Evolutionary conservation across 352 stramenopile genomes (phyloP), one percentile per base, ranked within the genome.

Genomic region (Globisporangium camurandrum): DNA sequence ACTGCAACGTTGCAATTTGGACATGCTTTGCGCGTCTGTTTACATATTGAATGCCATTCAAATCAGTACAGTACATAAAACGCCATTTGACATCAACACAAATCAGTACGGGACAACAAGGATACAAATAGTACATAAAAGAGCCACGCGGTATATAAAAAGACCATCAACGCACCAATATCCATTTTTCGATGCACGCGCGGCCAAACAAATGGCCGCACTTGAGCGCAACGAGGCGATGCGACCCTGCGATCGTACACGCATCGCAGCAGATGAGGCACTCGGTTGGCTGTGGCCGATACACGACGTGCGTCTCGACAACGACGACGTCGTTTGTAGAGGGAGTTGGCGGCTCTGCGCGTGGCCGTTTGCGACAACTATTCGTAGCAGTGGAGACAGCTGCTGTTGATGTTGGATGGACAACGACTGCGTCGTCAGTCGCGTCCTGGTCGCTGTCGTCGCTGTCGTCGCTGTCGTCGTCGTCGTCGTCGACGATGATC

Each of bases 171-270:
- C 56, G 31, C 37, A 65, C 58, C 38, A 28, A 48, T 31, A 87
- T 60, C 79, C 79, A 91, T 34, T 72, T 71, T 39, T 91, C 74
- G 47, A 89, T 89, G 54, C 77, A 89, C 37, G 69, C 69, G 19
- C 74, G 83, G 23, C 79, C 79, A 46, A 88, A 91, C 16, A 88
- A 57, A 44, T 91, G 79, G 30, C 79, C 79, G 53, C 79, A 91
- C 37, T 75, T 77, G 42, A 91, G 73, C 48, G 72, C 77, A 47
- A 76, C 77, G 37, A 91, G 69, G 1, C 79, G 76, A 49, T 91
- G 79, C n/a, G 62, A 54, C 0, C 79, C 79, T 7, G 64, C 39
- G 5, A 75, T 54, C 10, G 71, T 84, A 53, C 79, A 91, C 24
- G 64, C 57, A 28, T 91, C 79, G 54, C 74, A 87, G 64, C 79